phyloP scores from a whole-genome alignment of 1,284 basidiomycete genomes.

The Moesziomyces globuligerus region DNA sequence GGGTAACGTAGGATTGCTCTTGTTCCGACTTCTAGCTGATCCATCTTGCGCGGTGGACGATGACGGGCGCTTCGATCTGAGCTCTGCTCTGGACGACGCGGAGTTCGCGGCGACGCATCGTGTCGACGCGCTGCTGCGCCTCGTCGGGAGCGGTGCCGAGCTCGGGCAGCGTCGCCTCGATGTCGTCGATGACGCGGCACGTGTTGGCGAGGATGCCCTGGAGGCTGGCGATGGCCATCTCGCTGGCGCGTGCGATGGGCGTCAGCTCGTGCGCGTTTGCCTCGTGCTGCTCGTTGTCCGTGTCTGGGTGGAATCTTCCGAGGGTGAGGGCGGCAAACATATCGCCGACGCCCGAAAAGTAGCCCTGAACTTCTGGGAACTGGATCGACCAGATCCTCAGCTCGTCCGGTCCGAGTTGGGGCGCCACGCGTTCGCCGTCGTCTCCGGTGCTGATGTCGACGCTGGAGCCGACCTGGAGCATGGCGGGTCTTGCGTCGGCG shows the following conservation, averaged over 20 bases:
- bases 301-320: constrained; percentile 75
- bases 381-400: constrained; percentile 72
- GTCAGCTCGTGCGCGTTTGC: constrained; percentile 68
- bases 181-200: constrained; percentile 30
- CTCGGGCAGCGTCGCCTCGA: constrained; percentile 6
- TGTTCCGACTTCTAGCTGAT: constrained; percentile 12
- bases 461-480: constrained; percentile 67
- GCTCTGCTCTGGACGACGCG: constrained; percentile 59
- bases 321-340: constrained; percentile 93
- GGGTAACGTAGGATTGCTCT: too few relatives aligned
- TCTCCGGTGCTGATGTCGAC: constrained; percentile 38
- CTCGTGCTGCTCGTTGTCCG: constrained; percentile 1
- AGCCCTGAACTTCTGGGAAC: constrained; percentile 86
- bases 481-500: constrained; percentile 45
- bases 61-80: constrained; percentile 56
- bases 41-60: constrained; percentile 55
- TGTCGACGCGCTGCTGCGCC: constrained; percentile 51
- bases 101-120: constrained; percentile 61
- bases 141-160: constrained; percentile 14
- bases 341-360: constrained; percentile 96
- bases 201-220: constrained; percentile 77
- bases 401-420: not conserved
- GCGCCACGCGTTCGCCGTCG: constrained; percentile 14
- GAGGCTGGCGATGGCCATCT: constrained; percentile 79
- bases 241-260: constrained; percentile 71